Conservation (phyloP, 495 filamentous ascomycete genomes). For the Penicillium paradoxum region DNA sequence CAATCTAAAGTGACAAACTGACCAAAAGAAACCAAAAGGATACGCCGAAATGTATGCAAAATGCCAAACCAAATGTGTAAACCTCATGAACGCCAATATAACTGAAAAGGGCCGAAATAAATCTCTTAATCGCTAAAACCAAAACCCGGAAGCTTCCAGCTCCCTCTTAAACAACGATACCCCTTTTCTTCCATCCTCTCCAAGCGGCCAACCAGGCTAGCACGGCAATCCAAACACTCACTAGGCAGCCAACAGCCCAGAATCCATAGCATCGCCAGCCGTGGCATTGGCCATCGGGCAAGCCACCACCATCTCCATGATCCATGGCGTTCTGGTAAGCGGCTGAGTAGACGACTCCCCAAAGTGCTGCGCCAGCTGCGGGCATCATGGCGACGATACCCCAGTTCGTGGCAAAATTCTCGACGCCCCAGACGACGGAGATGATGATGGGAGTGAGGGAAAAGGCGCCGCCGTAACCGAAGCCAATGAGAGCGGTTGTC, state of each 20-base stretch:
- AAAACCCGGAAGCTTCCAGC: neutral
- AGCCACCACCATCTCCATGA: conserved; percentile 16
- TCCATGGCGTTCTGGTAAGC: conserved; percentile 67
- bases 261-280: conserved; percentile 80
- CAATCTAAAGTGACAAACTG: no score
- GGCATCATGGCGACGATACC: conserved; percentile 90
- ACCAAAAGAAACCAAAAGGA: no score
- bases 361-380: conserved; percentile 75
- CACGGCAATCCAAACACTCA: conserved; percentile 72
- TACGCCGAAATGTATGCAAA: no score
- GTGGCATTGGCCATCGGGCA: conserved; percentile 48
- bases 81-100: neutral
- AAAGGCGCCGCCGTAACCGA: conserved; percentile 91
- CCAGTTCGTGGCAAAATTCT: conserved; percentile 98
- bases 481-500: conserved; percentile 73
- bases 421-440: conserved; percentile 91
- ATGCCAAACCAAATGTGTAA: no score
- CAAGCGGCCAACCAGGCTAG: conserved; percentile 72
- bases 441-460: conserved; percentile 85
- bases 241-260: conserved; percentile 67
- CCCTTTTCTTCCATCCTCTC: conserved; percentile 78
- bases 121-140: neutral
- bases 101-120: neutral
- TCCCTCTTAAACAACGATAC: conserved; percentile 62
- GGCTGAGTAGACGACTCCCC: conserved; percentile 75